Percentiles rank a stretch among this genome's conserved stretches.
phyloP scores from a whole-genome alignment of 2,329 filamentous ascomycete genomes.

The Sphaceloma murrayae region DNA sequence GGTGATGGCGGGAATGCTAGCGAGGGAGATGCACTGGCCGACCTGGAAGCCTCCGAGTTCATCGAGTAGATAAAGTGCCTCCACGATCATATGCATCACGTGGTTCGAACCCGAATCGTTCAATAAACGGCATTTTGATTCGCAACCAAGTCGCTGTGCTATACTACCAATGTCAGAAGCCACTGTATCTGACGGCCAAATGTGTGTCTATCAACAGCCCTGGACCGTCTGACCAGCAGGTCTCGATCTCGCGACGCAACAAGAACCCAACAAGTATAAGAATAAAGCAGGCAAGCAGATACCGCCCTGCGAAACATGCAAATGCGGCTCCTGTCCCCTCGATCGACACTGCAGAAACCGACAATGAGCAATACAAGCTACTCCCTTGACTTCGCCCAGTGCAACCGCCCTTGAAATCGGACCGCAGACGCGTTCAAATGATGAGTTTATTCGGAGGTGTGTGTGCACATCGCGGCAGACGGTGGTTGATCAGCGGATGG shows the following conservation, averaged over 20 bases:
- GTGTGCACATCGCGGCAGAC: no score
- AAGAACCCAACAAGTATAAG: not conserved
- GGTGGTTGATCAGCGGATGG: no score
- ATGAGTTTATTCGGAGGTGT: no score
- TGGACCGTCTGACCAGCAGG: no score
- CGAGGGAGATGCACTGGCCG: constrained; percentile 14
- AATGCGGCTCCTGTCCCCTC: no score
- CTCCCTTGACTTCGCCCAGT: constrained; percentile 4
- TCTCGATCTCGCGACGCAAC: not conserved
- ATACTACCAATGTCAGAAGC: not conserved
- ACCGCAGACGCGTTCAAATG: no score
- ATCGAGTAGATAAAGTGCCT: no score
- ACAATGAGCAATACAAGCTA: constrained; percentile 11
- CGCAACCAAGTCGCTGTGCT: constrained; percentile 11
- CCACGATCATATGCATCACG: no score
- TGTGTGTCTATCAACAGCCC: no score
- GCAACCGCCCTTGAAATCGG: no score
- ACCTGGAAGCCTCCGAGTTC: constrained; percentile 13
- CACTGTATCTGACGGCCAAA: not conserved
- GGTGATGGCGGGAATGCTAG: not conserved
- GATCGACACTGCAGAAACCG: no score
- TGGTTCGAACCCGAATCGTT: no score
- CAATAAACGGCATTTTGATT: constrained; percentile 9
- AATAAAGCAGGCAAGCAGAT: constrained; percentile 14
- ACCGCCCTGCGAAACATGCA: constrained; percentile 12